Conservation (phyloP, 192 early-diverging fungal genomes). For the Chytriomyces confervae region DNA sequence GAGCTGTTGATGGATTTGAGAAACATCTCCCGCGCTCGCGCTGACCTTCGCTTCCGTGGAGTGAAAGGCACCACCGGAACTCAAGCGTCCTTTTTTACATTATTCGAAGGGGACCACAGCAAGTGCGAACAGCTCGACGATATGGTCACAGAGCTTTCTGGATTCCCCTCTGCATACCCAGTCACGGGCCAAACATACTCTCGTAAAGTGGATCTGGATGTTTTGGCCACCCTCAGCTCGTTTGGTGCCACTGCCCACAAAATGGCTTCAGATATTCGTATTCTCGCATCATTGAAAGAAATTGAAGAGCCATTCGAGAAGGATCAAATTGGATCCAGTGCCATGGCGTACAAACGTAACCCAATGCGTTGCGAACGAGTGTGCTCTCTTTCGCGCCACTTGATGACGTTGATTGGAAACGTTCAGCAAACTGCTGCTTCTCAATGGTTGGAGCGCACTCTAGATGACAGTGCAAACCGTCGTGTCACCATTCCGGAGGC, state of each 20-base stretch:
- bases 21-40: conserved; percentile 85
- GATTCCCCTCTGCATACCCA: conserved; percentile 82
- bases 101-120: conserved; percentile 92
- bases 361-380: conserved; percentile 98
- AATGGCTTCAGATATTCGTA: conserved; percentile 94
- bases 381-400: conserved; percentile 92
- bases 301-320: conserved; percentile 99
- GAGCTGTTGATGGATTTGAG: conserved; percentile 95
- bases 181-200: conserved; percentile 98
- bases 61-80: conserved; percentile 99
- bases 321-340: conserved; percentile 97
- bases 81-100: conserved; percentile 94
- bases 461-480: conserved; percentile 96
- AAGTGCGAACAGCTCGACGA: conserved; percentile 93
- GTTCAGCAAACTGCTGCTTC: conserved; percentile 87
- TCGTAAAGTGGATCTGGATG: conserved; percentile 96
- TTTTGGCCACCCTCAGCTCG: conserved; percentile 80
- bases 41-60: conserved; percentile 91
- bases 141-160: conserved; percentile 86
- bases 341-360: conserved; percentile 99
- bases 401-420: conserved; percentile 89
- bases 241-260: conserved; percentile 97
- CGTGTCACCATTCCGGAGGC: conserved; percentile 95
- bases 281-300: conserved; percentile 96
- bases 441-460: conserved; percentile 97